These are phyloP conservation scores for Primulina eburnea DNA, from an alignment of 257 asterid genomes.

Conservation along the genomic window DNA sequence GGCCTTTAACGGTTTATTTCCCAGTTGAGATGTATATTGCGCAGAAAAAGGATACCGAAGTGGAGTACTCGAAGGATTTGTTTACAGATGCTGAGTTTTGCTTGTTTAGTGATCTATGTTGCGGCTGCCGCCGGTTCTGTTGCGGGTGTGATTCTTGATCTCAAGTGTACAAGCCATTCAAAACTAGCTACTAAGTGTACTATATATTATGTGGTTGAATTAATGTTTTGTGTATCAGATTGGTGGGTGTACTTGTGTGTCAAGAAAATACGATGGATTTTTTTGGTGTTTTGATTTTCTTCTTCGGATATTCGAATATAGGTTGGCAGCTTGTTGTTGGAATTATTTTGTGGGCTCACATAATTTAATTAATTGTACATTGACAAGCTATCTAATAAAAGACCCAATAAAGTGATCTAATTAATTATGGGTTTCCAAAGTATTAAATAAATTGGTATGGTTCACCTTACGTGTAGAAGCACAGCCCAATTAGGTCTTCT, in stretches of 20 bases:
- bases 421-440: no score
- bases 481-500: no score
- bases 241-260: constrained; percentile 14
- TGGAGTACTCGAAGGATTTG: constrained; percentile 52
- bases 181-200: constrained; percentile 37
- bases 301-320: not conserved
- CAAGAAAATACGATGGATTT: not conserved
- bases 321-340: not conserved
- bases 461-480: no score
- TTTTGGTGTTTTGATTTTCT: not conserved
- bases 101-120: constrained; percentile 37
- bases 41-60: constrained; percentile 42
- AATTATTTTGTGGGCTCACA: no score
- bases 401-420: no score
- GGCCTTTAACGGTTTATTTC: constrained; percentile 54
- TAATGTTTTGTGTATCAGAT: not conserved
- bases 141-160: constrained; percentile 52
- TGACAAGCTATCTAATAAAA: no score
- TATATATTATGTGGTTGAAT: not conserved
- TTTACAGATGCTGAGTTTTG: constrained; percentile 38
- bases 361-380: no score
- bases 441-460: no score
- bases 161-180: constrained; percentile 51
- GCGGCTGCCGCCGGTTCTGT: constrained; percentile 53
- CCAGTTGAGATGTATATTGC: constrained; percentile 59